These are phyloP conservation scores for Plasmodium vivax DNA, from an alignment of 169 alveolate species.

Conservation along the genomic window DNA sequence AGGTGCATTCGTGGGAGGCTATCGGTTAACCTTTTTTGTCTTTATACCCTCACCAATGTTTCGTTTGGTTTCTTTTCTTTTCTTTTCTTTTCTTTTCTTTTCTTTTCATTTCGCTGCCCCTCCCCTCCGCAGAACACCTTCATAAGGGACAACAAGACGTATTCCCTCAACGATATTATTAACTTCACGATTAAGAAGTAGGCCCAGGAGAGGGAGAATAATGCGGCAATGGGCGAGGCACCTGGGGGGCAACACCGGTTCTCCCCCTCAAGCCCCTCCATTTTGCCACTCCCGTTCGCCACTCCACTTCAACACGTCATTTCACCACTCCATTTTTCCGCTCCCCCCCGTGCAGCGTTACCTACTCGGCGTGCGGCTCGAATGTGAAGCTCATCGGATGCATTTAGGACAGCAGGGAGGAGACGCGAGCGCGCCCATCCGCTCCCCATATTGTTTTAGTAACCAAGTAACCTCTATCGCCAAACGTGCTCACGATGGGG, in stretches of 20 bases:
- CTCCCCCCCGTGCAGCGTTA: slow-evolving; percentile 3
- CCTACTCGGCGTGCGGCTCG: slow-evolving; percentile 4
- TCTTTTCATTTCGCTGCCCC: too few relatives aligned
- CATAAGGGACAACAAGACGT: slow-evolving; percentile 3
- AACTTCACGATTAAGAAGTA: slow-evolving; percentile 41
- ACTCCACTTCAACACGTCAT: neutral
- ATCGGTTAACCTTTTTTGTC: too few relatives aligned
- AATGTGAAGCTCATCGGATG: slow-evolving; percentile 42
- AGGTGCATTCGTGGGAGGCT: neutral
- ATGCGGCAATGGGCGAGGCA: neutral
- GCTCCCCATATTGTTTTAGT: neutral
- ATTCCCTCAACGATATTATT: slow-evolving; percentile 26
- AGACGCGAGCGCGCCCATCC: neutral
- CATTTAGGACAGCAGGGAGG: neutral
- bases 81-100: too few relatives aligned
- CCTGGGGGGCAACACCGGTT: neutral
- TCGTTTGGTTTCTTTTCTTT: too few relatives aligned
- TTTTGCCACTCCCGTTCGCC: neutral
- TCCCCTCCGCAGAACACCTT: slow-evolving; percentile 13
- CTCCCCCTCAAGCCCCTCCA: too few relatives aligned
- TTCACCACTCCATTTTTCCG: neutral
- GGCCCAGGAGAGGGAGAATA: neutral
- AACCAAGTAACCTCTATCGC: neutral
- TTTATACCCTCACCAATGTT: too few relatives aligned
- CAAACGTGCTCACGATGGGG: neutral